Evolutionary conservation across 2,329 filamentous ascomycete species (phyloP), one percentile per base, ranked within the genome.

Genomic region (Arthroderma sp.): DNA sequence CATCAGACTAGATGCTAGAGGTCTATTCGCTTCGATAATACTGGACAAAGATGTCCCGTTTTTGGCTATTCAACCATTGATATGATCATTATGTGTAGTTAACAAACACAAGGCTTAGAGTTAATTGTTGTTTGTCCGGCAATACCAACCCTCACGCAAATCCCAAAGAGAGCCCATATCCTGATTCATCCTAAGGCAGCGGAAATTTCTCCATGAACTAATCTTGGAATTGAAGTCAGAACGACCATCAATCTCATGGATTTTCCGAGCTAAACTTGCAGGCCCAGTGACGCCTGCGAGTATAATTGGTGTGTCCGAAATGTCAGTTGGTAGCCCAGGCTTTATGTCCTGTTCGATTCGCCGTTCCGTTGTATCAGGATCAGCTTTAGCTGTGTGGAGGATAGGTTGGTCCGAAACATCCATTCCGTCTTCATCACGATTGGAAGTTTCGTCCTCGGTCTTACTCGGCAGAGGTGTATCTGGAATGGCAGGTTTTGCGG

Each of bases 151-250:
- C 44, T 67, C 61, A 37, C 66, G 56, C 38, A 69, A 55, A 36
- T 69, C 66, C 56, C 62, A 69, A 22, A 68, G 56, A 43, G 57
- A 66, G 3, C 66, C 66, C 53, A 69, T 66, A 37, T 69, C 66
- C 52, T 69, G 66, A 34, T 69, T 67, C 32, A 67, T 57, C 38
- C 66, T 57, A 38, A 60, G 62, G 42, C 62, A 65, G 6, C 66
- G 65, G 22, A 68, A 55, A 32, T 62, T 57, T 45, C 67, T 68
- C 66, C 66, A 69, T 6, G 65, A 54, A 55, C 68, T 69, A 36
- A 43, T 2, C 56, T 56, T 4, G 58, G 57, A 22, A 22, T 22
- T 4, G 55, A 49, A 4, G 58, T 47, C 4, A 44, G 53, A 15
- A 28, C 65, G 63, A 10, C 66, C 66, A 47, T 69, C 66, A 8